Evolutionary conservation across 176 grass and related monocot genomes (phyloP).

Genomic region (Oryza brachyantha): DNA sequence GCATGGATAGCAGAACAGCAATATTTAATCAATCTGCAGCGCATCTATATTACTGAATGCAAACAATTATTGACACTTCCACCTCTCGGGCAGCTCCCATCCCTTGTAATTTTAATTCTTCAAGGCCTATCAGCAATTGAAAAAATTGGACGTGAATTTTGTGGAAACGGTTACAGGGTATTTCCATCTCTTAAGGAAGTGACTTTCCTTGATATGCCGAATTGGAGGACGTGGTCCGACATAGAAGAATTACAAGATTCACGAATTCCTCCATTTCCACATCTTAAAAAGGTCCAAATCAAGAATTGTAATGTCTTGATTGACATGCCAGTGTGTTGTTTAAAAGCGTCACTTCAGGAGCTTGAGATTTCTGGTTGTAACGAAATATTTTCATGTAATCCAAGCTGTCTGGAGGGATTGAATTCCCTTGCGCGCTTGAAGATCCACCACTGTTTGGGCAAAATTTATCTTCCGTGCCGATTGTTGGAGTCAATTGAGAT

Average conservation of each 20-base stretch:
- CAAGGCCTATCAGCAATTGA: conserved; percentile 3
- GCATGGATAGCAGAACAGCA: conserved; percentile 30
- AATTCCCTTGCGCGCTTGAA: too few species aligned
- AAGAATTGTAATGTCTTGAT: conserved; percentile 13
- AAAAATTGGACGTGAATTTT: conserved; percentile 30
- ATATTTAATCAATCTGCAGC: conserved; percentile 7
- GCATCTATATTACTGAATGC: conserved; percentile 13
- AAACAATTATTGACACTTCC: conserved; percentile 29
- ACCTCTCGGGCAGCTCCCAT: conserved; percentile 40
- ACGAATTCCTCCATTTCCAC: conserved; percentile 20
- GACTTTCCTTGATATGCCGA: conserved; percentile 15
- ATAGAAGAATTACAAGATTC: conserved; percentile 9
- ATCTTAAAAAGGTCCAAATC: conserved; percentile 6
- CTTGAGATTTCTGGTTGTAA: too few species aligned
- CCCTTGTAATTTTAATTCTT: conserved; percentile 23
- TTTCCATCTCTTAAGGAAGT: conserved; percentile 46
- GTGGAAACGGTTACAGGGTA: conserved; percentile 19
- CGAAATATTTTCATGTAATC: too few species aligned
- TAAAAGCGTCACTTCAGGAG: too few species aligned
- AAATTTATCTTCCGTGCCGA: too few species aligned
- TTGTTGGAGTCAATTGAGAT: too few species aligned
- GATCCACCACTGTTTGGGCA: too few species aligned
- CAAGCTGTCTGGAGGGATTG: too few species aligned
- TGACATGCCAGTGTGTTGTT: too few species aligned
- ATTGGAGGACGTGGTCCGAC: conserved; percentile 27